Base-by-base conservation (phyloP, 306 rosid genomes). In the Bauhinia variegata region DNA sequence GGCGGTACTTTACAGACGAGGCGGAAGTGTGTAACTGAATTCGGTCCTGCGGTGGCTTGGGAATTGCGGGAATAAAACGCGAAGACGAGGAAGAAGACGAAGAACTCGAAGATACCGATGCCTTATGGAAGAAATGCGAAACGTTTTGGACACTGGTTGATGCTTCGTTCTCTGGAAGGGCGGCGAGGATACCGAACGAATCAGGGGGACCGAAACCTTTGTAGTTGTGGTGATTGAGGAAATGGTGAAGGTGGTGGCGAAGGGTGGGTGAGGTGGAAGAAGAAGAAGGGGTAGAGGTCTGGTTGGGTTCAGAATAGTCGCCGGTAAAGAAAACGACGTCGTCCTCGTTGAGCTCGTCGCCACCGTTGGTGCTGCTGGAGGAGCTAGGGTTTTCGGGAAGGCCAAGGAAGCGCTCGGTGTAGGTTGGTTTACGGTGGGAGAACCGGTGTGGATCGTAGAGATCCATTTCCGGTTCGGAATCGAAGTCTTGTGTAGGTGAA, bases 141-240 rank as follows among this genome's bases (percentile, higher is more conserved):
- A 44, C 54, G 70, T 62, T 72, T 0, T 79, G 75, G 4, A 54
- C 65, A 19, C 23, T 78, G 8, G 71, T 63, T 6, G 86, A 51
- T 8, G 79, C 49, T 53, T 88, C 85, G 44, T 79, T 73, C 59
- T 85, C 96, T 11, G 97, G 89, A 11, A 86, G 80, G 8, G 87
- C 93, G 23, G 97, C 93, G 54, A 84, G 97, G 81, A 91, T 84
- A n/a, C 96, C 97, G 74, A 84, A 91, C 8, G 83, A 17, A 50
- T 86, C 89, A 0, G 80, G 69, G 3, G 73, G 74, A 0, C 78
- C 60, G 47, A 80, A 74, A 19, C 68, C 77, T 61, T 79, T 85
- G 66, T 51, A 75, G 54, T 43, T 76, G 46, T 47, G 58, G 52
- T 58, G 67, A 28, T 33, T 19, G 34, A 43, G 73, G 52, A 36